Evolutionary conservation across 73 alveolate species (phyloP), one percentile per base, ranked within the genome.

Genomic region (Paramecium biaurelia): DNA sequence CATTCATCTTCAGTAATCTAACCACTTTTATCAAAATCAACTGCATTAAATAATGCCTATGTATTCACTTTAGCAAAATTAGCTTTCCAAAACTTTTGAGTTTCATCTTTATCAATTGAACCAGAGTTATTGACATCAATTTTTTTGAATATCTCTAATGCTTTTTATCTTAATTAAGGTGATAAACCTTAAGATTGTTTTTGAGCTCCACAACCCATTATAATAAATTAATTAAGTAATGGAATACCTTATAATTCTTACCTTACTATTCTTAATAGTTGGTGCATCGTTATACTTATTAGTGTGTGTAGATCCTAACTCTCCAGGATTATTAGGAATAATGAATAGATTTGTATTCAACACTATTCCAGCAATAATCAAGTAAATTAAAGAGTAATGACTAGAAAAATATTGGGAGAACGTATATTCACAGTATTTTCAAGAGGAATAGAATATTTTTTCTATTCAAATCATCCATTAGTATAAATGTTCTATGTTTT

Each of bases 1-100:
- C 92, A 85, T 9, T 85, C 92, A 85, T 85, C 92, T 58, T 85
- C 92, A 26, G 92, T 85, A 57, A 85, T 85, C 14, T 26, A 32
- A 2, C 92, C 92, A 57, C 92, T 85, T n/a, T 85, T 85, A 57
- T 85, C 92, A 85, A 85, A 85, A 85, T 85, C 92, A 10, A 85
- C 92, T 21, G 92, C 92, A 34, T 85, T 85, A 37, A 85, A 85
- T 58, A 85, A 34, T 58, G 72, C 92, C 3, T 85, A 20, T 30
- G 92, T 85, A 58, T 85, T 85, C n/a, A 85, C 76, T 37, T 85
- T 85, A 9, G 92, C 92, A 56, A 85, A 85, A 85, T 85, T 85
- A 8, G 92, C 35, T 85, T 85, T 85, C 92, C 92, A 85, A 57
- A 57, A 85, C 53, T 85, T 85, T 15, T 49, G 21, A 7, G 92